Conservation (phyloP, 2,329 filamentous ascomycete genomes). For the Drechmeria coniospora region DNA sequence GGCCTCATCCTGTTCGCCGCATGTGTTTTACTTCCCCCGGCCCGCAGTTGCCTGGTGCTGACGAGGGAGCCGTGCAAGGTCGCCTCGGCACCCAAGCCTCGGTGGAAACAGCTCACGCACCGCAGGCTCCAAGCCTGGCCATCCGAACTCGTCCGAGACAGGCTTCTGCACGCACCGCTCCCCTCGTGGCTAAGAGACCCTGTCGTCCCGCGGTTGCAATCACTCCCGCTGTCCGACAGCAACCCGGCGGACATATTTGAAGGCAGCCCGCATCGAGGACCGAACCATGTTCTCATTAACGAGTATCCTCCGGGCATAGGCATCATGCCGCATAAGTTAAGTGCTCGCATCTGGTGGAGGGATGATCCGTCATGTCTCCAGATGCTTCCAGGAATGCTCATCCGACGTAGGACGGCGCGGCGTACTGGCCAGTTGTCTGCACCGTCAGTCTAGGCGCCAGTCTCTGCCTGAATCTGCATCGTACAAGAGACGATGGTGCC, state of each 20-base stretch:
- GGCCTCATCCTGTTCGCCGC: conserved; percentile 6
- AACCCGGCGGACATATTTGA: conserved; percentile 30
- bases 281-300: conserved; percentile 90
- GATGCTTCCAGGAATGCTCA: conserved; percentile 14
- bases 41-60: not conserved
- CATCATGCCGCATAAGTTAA: conserved; percentile 85
- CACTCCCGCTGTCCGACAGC: conserved; percentile 25
- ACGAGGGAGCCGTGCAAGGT: conserved; percentile 24
- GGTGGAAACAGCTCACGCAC: conserved; percentile 80
- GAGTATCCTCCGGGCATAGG: conserved; percentile 78
- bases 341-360: conserved; percentile 11
- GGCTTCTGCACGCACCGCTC: conserved; percentile 57
- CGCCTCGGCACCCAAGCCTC: conserved; percentile 49
- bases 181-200: conserved; percentile 62
- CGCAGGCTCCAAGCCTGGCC: conserved; percentile 86
- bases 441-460: conserved; percentile 73
- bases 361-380: conserved; percentile 1
- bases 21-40: not conserved
- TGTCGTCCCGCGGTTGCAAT: conserved; percentile 44
- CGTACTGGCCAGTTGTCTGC: conserved; percentile 78
- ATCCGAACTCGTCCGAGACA: conserved; percentile 64
- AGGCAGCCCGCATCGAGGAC: conserved; percentile 54
- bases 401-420: conserved; percentile 50
- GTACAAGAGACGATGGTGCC: conserved; percentile 45
- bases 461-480: conserved; percentile 64